Evolutionary conservation across 257 asterid species (phyloP), one percentile per base, ranked within the genome.

Genomic region (Jacaranda mimosifolia): DNA sequence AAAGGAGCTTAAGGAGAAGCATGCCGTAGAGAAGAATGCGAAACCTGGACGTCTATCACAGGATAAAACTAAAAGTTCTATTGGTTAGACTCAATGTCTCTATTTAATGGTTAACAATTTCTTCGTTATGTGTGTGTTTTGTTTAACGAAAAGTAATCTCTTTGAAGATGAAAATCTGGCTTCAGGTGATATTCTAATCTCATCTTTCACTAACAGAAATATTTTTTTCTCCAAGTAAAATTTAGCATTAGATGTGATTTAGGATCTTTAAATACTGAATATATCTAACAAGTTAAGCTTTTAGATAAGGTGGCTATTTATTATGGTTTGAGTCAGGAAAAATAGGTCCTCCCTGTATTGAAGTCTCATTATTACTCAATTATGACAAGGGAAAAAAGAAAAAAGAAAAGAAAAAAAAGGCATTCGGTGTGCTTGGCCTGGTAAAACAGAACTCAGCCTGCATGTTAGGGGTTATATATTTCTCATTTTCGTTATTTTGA

Each of bases 1-100:
- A 81, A 77, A 77, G 82, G 91, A 85, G 68, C 87, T 86, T n/a
- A 79, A 45, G 65, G 83, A 72, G 77, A 83, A 82, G 79, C 78
- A 75, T 77, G 86, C 77, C 0, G 43, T 11, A 56, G 89, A 84
- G 76, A 88, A 80, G 79, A 80, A 74, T 79, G 74, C 76, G 45
- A 90, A 72, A 81, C 55, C 70, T 58, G 88, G 85, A 72, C 85
- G 89, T 56, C 57, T 78, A 5, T 63, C 83, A 26, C 92, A 76
- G 66, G 87, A 62, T 60, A 90, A 86, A 82, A 73, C 83, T 21
- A 87, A 86, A 72, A 60, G 36, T 70, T 76, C 87, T 35, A 46
- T 52, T 7, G 97, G 98, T 94, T 63, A 58, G 86, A 76, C 38
- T 69, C 49, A 19, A 39, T 73, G 43, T 43, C 72, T 51, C 79